These are phyloP conservation scores for Hibiscus trionum DNA, from an alignment of 345 rosid species.

Conservation along the genomic window DNA sequence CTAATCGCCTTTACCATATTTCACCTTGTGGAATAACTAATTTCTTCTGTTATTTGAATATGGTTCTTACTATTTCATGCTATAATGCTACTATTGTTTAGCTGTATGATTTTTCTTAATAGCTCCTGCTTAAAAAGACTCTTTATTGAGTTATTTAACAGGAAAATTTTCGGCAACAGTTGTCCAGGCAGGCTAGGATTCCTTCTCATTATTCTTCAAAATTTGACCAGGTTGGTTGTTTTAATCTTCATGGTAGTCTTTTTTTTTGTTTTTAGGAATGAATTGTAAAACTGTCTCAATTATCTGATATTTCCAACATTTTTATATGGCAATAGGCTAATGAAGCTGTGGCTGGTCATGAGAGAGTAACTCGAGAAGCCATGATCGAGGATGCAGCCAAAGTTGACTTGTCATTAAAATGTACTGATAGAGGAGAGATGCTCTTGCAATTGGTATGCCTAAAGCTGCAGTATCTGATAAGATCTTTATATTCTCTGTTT, in stretches of 20 bases:
- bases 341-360: constrained; percentile 14
- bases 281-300: neutral
- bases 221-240: constrained; percentile 19
- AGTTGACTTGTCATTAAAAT: constrained; percentile 10
- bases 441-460: constrained; percentile 18
- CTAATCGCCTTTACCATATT: neutral
- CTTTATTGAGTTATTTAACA: constrained; percentile 13
- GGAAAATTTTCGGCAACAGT: constrained; percentile 26
- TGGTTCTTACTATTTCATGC: neutral
- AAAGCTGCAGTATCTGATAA: neutral
- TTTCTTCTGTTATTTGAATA: neutral
- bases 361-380: constrained; percentile 13
- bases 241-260: neutral
- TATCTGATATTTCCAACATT: neutral
- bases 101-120: neutral
- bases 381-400: constrained; percentile 13
- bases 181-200: constrained; percentile 14
- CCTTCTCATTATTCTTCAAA: constrained; percentile 16
- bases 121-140: neutral
- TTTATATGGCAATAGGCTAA: constrained; percentile 17
- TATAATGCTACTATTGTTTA: neutral
- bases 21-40: neutral
- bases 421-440: constrained; percentile 17
- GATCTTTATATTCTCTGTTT: neutral
- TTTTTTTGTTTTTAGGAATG: neutral